Evolutionary conservation across 441 rosid species (phyloP), one percentile per base, ranked within the genome.

Genomic region (Corymbia citriodora): DNA sequence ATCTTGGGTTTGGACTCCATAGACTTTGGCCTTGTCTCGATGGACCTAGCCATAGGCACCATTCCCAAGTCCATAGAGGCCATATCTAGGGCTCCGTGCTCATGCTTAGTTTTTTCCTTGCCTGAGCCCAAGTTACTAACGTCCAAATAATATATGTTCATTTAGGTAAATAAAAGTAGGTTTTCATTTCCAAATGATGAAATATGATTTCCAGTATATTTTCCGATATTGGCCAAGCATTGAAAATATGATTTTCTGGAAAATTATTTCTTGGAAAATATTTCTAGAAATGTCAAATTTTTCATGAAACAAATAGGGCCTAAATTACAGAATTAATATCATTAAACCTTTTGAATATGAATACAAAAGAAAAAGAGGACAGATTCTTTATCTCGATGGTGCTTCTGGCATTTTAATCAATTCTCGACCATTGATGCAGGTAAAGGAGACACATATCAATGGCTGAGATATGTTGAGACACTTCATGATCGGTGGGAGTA

Each of bases 121-220:
- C 7, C 1, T 5, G 8, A 18, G 27, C 2, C 12, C 8, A 36
- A 36, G 82, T 19, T 25, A 18, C 14, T 36, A 0, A 2, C 5
- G 0, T 33, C 14, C 8, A 6, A 36, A 19, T 10, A 36, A 10
- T 72, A 0, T 0, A 72, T 1, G 8, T 6, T 9, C 36, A 18
- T 36, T 19, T n/a, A 0, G 82, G 25, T 33, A 36, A 36, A 72
- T 19, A 36, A 0, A 36, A 72, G 27, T 0, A 36, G 27, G 27
- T 0, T 72, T 36, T 19, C 0, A 0, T 10, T 72, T 72, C 1
- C 27, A 72, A 18, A 9, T 0, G 8, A 0, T 0, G 11, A 36
- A 18, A n/a, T 16, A 36, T 0, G 36, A 72, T 19, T 36, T 10
- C 0, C 2, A 0, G 0, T 6, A 36, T 27, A 36, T 36, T 36